Conservation (phyloP, 169 alveolate species). For the Plasmodium yoelii region DNA sequence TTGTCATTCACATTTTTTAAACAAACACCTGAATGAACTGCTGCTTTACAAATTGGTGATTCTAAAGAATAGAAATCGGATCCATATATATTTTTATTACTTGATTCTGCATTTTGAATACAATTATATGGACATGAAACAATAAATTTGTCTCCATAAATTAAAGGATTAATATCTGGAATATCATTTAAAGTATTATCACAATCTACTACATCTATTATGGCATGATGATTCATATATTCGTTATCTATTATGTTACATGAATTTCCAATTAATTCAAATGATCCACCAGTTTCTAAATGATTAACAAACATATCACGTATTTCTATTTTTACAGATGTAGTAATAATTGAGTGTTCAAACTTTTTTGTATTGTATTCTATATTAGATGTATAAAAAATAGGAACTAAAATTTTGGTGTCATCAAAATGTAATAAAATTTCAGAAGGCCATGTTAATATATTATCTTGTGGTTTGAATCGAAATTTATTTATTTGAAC, state of each 20-base stretch:
- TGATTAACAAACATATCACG: slow-evolving; percentile 74
- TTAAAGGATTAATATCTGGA: slow-evolving; percentile 67
- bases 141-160: slow-evolving; percentile 70
- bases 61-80: slow-evolving; percentile 55
- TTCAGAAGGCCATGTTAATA: slow-evolving; percentile 82
- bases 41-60: slow-evolving; percentile 39
- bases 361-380: slow-evolving; percentile 72
- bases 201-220: slow-evolving; percentile 74
- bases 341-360: slow-evolving; percentile 78
- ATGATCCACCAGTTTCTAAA: slow-evolving; percentile 83
- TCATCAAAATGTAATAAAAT: slow-evolving; percentile 80
- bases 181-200: slow-evolving; percentile 39
- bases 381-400: slow-evolving; percentile 82
- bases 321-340: slow-evolving; percentile 75
- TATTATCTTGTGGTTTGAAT: slow-evolving; percentile 81
- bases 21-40: slow-evolving; percentile 71
- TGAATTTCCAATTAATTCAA: slow-evolving; percentile 79
- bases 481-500: slow-evolving; percentile 79
- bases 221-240: slow-evolving; percentile 24
- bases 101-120: slow-evolving; percentile 5
- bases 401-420: slow-evolving; percentile 66
- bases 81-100: slow-evolving; percentile 33
- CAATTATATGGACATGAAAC: slow-evolving; percentile 76
- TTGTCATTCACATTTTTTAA: background rate
- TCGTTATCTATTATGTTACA: slow-evolving; percentile 34